These are phyloP conservation scores for Penicillium brasilianum DNA, from an alignment of 2,329 filamentous ascomycete species.

Conservation along the genomic window DNA sequence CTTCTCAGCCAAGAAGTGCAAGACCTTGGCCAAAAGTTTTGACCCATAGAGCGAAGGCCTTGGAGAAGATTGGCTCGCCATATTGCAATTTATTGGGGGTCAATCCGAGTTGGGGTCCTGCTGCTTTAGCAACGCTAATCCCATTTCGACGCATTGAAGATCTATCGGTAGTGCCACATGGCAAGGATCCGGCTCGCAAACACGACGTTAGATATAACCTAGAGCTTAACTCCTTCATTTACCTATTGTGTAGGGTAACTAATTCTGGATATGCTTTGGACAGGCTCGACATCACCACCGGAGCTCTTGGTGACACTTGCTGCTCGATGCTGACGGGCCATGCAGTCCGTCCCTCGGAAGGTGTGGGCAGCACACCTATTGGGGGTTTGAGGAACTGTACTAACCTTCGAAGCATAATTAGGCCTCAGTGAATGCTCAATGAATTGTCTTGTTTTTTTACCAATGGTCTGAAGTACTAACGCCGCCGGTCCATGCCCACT, in stretches of 20 bases:
- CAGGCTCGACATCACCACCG: not conserved
- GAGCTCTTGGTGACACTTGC: not conserved
- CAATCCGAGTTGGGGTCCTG: not conserved
- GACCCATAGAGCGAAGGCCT: not conserved
- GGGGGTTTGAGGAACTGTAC: not conserved
- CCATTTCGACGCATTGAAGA: not conserved
- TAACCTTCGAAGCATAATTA: not conserved
- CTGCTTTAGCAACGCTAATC: not conserved
- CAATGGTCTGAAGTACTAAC: not conserved
- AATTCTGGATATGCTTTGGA: not conserved
- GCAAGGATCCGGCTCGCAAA: not conserved
- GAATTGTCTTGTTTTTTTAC: not conserved
- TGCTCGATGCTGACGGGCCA: not conserved
- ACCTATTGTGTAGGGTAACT: not conserved
- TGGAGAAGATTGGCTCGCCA: too few species aligned
- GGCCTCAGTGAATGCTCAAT: not conserved
- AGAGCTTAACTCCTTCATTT: not conserved
- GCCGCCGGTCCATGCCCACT: not conserved
- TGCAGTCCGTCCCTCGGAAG: not conserved
- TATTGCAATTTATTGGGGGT: not conserved
- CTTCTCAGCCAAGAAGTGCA: not conserved
- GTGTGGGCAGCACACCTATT: not conserved
- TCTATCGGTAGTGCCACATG: not conserved
- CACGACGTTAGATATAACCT: not conserved
- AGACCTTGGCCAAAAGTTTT: not conserved